Base-by-base conservation (phyloP, 192 early-diverging fungal genomes). In the Entomortierella parvispora region DNA sequence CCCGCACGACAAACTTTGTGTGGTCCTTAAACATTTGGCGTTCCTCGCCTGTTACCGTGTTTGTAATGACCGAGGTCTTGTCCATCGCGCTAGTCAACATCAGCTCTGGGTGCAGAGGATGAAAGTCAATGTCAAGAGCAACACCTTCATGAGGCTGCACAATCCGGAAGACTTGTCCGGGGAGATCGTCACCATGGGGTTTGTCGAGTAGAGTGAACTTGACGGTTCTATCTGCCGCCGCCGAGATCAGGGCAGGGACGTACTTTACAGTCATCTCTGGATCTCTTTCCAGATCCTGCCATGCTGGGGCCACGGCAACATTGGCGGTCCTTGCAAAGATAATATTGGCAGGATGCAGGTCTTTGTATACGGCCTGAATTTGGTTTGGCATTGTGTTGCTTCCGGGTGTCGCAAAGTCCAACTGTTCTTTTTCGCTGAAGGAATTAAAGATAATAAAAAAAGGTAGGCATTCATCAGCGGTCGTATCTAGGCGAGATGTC, bases 11-110 rank as follows among this genome's bases (percentile, higher is more conserved):
- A 79, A 90, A 93, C 54, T 93, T 93, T 25, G 62, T 45, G 65
- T 95, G 94, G 63, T 92, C 85, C 51, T 86, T 85, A 62, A 87
- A 93, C 8, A 55, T 65, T 80, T 92, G 91, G 28, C 87, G 47
- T 14, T 81, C 49, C 20, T 87, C 47, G 26, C 65, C 62, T 2
- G 72, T 80, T 20, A 64, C 23, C 12, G 82, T 78, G 59, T 91
- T 69, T 8, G 82, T 76, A 26, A 89, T 62, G 17, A 74, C 72
- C 18, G 50, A 52, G 8, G 76, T 76, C 37, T 75, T 70, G 51
- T 89, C 88, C 86, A 89, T 87, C 2, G 86, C 85, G 2, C 80
- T 82, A 2, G 82, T 85, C 43, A 88, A 49, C 82, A 86, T 82
- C 23, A 85, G 45, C 55, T 79, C 66, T 44, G 78, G 66, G 57